Evolutionary conservation across 2,329 filamentous ascomycete genomes (phyloP), one percentile per base, ranked within the genome.

Genomic region (Magnaporthiopsis rhizophila): DNA sequence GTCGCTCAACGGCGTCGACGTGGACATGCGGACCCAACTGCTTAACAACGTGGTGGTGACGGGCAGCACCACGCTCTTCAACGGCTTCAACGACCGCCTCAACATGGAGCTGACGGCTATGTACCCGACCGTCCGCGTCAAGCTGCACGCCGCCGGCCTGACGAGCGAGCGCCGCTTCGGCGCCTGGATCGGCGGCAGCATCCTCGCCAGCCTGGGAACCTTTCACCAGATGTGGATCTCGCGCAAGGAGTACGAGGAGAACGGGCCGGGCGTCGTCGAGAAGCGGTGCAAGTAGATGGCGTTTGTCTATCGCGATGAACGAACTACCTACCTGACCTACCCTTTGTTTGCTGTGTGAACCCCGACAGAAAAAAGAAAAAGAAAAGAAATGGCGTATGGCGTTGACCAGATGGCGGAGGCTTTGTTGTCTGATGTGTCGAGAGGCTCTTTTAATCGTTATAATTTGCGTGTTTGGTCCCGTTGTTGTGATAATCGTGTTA

Each of bases 191-290:
- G 94, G 94, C 59, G 94, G 94, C 57, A 97, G 92, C 77, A 62
- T 99, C 70, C 80, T 99, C 69, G 93, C 91, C 8, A 97, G 93
- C 76, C 77, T 99, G 78, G 96, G 96, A 12, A 97, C 93, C 18
- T 99, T 99, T 79, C 95, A 99, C 79, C 95, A 99, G 81, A 94
- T 99, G 90, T 99, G 95, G 95, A 96, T 99, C 71, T 94, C 89
- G 30, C 91, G 88, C 77, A 96, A 97, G 81, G 95, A 99, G 80
- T 98, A 97, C 72, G 92, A 97, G 68, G 96, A 99, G 81, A 93
- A 97, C 75, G 95, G 95, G 1, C 81, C 88, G 7, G 86, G 86
- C 68, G 93, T 98, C 70, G 91, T 98, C 59, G 94, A 98, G 82
- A 97, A 97, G 85, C 84, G 94, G 71, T 98, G 94, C 84, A 96